phyloP scores from a whole-genome alignment of 2,329 filamentous ascomycete species.

The Byssochlamys sp. region DNA sequence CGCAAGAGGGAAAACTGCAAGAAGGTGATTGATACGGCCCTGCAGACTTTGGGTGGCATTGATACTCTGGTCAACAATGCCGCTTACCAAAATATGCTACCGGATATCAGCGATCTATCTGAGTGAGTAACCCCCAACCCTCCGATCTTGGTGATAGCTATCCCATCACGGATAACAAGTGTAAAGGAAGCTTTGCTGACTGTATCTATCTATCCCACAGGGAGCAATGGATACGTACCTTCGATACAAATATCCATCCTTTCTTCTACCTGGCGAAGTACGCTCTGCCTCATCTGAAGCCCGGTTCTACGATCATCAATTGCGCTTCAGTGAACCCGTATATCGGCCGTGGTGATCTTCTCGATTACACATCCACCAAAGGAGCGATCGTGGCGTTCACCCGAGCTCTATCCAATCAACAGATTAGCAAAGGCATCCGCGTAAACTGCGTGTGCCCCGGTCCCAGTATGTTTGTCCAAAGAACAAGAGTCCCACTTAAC shows the following conservation, averaged over 20 bases:
- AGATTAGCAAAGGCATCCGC: conserved; percentile 60
- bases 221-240: conserved; percentile 70
- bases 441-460: conserved; percentile 71
- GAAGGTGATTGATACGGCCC: conserved; percentile 56
- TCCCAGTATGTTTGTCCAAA: conserved; percentile 36
- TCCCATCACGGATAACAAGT: neutral
- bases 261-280: conserved; percentile 77
- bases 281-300: conserved; percentile 61
- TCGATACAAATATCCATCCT: conserved; percentile 74
- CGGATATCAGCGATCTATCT: conserved; percentile 60
- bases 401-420: conserved; percentile 66
- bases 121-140: conserved; percentile 43
- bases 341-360: conserved; percentile 65
- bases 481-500: neutral
- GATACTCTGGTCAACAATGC: conserved; percentile 62
- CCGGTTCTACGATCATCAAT: conserved; percentile 72
- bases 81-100: conserved; percentile 63
- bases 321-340: conserved; percentile 78
- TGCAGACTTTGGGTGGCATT: conserved; percentile 57
- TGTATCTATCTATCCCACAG: conserved; percentile 25
- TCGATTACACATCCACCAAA: conserved; percentile 68
- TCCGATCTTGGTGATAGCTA: neutral
- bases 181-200: neutral
- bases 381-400: conserved; percentile 74
- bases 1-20: conserved; percentile 58